Conservation (phyloP, 192 early-diverging fungal species). For the Backusella liffmaniae region DNA sequence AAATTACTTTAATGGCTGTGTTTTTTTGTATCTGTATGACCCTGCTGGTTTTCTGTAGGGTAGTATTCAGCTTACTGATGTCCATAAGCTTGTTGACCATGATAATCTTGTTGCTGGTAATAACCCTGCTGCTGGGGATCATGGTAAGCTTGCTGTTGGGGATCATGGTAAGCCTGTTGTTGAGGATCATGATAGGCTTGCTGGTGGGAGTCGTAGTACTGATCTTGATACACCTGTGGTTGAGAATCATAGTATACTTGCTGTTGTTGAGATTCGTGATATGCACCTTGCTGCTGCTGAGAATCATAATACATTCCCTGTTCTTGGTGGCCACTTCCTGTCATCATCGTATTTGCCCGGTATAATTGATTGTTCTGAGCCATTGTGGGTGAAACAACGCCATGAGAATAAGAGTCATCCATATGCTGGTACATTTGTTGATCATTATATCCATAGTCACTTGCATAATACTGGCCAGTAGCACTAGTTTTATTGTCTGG, state of each 20-base stretch:
- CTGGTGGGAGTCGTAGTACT: background rate
- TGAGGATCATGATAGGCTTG: conserved; percentile 5
- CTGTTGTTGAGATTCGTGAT: background rate
- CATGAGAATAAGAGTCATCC: background rate
- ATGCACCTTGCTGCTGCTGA: background rate
- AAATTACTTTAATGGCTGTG: background rate
- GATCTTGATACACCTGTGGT: conserved; percentile 3
- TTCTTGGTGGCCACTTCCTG: background rate
- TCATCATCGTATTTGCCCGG: background rate
- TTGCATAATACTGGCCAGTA: conserved; percentile 12
- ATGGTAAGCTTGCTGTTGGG: background rate
- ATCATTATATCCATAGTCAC: background rate
- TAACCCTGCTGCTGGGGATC: background rate
- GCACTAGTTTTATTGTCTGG: background rate
- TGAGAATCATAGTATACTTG: background rate
- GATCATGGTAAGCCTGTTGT: background rate
- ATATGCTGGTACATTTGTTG: background rate
- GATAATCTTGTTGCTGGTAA: background rate
- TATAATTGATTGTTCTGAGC: background rate
- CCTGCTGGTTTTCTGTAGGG: background rate
- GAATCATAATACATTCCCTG: conserved; percentile 3
- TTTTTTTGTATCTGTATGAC: background rate
- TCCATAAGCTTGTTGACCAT: background rate
- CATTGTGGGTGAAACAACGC: background rate
- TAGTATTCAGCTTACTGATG: background rate